These are phyloP conservation scores for Populus trichocarpa DNA, from an alignment of 441 rosid genomes.

Conservation along the genomic window DNA sequence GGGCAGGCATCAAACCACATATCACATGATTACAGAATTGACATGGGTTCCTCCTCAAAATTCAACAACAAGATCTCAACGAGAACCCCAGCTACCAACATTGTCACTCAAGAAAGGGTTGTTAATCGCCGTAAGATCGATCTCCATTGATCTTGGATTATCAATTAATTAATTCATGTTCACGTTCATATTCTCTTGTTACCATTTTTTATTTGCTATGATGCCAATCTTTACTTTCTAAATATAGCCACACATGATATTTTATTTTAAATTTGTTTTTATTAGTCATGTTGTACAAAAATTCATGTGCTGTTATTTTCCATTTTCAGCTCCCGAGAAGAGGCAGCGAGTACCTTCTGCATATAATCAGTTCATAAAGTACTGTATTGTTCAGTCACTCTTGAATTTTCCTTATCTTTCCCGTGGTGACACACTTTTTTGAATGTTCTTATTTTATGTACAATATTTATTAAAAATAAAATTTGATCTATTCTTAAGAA, in stretches of 20 bases:
- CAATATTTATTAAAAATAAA: too few species aligned
- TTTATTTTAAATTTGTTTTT: too few species aligned
- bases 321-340: conserved; percentile 86
- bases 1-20: conserved; percentile 41
- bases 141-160: background rate
- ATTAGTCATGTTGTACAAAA: background rate
- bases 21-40: conserved; percentile 45
- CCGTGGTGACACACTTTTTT: conserved; percentile 9
- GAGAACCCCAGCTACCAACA: conserved; percentile 32
- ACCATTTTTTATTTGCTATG: background rate
- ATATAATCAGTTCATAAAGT: conserved; percentile 98
- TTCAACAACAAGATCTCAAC: conserved; percentile 45
- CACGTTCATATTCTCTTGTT: background rate
- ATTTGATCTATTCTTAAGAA: background rate
- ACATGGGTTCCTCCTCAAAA: conserved; percentile 62
- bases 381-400: conserved; percentile 14
- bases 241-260: background rate
- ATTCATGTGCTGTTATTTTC: conserved; percentile 28
- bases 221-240: background rate
- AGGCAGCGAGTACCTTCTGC: conserved; percentile 30
- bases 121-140: conserved; percentile 68
- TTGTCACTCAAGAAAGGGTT: conserved; percentile 41
- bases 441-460: background rate
- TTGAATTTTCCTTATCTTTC: background rate
- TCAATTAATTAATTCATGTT: background rate